phyloP scores from a whole-genome alignment of 129 eudicot species.

The Artemisia argyi region DNA sequence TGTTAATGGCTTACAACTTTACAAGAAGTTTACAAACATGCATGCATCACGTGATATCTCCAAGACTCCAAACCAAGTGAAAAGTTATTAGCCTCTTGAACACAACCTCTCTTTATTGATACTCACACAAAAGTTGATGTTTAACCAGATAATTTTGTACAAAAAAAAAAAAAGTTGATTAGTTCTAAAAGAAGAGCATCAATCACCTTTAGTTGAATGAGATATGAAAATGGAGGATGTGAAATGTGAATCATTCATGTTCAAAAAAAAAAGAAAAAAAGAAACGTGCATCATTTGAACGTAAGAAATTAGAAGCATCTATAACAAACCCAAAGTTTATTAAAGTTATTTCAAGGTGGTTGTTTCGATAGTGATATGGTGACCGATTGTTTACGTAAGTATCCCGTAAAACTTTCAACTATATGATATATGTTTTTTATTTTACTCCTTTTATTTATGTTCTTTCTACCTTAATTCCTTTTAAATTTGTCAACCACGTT shows the following conservation, averaged over 20 bases:
- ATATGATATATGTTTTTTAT: neutral
- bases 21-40: no score
- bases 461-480: conserved; percentile 13
- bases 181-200: conserved; percentile 26
- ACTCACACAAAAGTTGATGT: conserved; percentile 8
- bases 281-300: conserved; percentile 29
- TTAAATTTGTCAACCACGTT: neutral
- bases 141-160: conserved; percentile 4
- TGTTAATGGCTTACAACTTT: no score
- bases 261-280: no score
- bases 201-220: conserved; percentile 36
- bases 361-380: conserved; percentile 35
- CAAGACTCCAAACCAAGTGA: no score
- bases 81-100: no score
- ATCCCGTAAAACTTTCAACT: conserved; percentile 3
- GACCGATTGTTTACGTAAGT: conserved; percentile 41
- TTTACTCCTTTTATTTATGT: neutral
- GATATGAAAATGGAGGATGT: conserved; percentile 25
- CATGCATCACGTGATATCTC: no score
- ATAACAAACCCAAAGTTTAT: conserved; percentile 21
- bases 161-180: conserved; percentile 15
- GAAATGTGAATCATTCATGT: conserved; percentile 32
- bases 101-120: neutral
- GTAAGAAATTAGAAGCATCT: conserved; percentile 29
- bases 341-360: conserved; percentile 20